Percentiles rank a stretch among this genome's conserved stretches.
phyloP scores from a whole-genome alignment of 1,284 basidiomycete genomes.

The Leccinum griseonigrum region DNA sequence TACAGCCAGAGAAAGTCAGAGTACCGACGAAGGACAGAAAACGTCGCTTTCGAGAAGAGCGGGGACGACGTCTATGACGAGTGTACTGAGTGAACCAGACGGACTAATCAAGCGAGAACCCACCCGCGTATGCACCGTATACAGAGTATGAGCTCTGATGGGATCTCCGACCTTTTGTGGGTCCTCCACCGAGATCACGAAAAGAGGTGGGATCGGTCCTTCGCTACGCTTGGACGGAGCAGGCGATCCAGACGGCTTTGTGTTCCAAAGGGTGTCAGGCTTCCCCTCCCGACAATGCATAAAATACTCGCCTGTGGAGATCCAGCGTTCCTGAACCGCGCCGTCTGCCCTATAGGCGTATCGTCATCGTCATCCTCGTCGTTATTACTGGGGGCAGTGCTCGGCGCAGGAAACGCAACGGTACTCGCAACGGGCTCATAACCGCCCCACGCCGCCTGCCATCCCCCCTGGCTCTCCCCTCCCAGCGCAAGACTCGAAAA shows the following conservation, averaged over 20 bases:
- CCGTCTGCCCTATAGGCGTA: conserved; percentile 63
- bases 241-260: conserved; percentile 21
- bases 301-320: conserved; percentile 26
- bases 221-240: conserved; percentile 33
- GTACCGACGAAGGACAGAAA: conserved; percentile 92
- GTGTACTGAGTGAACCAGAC: neutral
- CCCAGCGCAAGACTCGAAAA: conserved; percentile 62
- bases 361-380: conserved; percentile 75
- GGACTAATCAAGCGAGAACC: conserved; percentile 20
- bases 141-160: conserved; percentile 89
- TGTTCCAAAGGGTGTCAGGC: conserved; percentile 5
- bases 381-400: conserved; percentile 29
- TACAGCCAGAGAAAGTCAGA: conserved; percentile 98
- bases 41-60: conserved; percentile 74
- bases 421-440: conserved; percentile 27
- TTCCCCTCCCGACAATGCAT: neutral
- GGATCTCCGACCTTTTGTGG: conserved; percentile 93
- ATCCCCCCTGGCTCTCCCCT: conserved; percentile 56
- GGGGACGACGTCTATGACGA: conserved; percentile 73
- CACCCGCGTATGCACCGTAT: conserved; percentile 88
- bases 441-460: conserved; percentile 46
- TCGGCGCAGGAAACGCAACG: conserved; percentile 13
- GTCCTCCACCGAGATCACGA: conserved; percentile 85
- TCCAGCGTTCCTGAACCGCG: conserved; percentile 35
- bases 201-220: conserved; percentile 53